Conservation (phyloP, 805 yeast genomes). For the Barnettozyma botsteinii region DNA sequence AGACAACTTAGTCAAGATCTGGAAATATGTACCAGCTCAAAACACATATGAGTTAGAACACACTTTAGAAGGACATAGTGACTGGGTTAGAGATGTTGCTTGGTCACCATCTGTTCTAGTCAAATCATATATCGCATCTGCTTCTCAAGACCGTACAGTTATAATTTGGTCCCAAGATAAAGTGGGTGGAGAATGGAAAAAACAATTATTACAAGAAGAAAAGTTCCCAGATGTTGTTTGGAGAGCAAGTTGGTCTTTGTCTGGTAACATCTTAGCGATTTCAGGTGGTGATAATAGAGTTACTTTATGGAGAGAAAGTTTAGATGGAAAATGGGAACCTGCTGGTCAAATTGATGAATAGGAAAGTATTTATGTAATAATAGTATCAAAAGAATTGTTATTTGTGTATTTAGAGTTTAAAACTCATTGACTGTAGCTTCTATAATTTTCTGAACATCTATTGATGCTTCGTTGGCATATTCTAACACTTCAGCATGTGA, state of each 20-base stretch:
- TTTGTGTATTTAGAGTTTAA: background rate
- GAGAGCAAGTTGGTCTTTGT: conserved; percentile 96
- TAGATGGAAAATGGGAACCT: conserved; percentile 91
- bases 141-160: conserved; percentile 94
- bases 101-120: conserved; percentile 93
- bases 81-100: conserved; percentile 98
- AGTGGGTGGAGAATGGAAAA: conserved; percentile 68
- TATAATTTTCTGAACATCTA: conserved; percentile 69
- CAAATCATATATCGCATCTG: conserved; percentile 88
- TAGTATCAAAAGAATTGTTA: background rate
- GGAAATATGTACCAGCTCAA: conserved; percentile 60
- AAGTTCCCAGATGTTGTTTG: conserved; percentile 96
- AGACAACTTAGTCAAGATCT: conserved; percentile 87
- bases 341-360: conserved; percentile 95
- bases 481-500: conserved; percentile 89
- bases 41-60: conserved; percentile 68
- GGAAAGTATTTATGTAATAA: background rate
- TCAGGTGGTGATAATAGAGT: conserved; percentile 96
- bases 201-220: conserved; percentile 64
- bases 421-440: conserved; percentile 49
- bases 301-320: conserved; percentile 92
- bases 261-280: conserved; percentile 92
- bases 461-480: conserved; percentile 72
- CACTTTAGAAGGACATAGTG: conserved; percentile 82
- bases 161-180: conserved; percentile 89